Base-by-base conservation (phyloP, 1,284 basidiomycete genomes). In the Leccinum fallax region DNA sequence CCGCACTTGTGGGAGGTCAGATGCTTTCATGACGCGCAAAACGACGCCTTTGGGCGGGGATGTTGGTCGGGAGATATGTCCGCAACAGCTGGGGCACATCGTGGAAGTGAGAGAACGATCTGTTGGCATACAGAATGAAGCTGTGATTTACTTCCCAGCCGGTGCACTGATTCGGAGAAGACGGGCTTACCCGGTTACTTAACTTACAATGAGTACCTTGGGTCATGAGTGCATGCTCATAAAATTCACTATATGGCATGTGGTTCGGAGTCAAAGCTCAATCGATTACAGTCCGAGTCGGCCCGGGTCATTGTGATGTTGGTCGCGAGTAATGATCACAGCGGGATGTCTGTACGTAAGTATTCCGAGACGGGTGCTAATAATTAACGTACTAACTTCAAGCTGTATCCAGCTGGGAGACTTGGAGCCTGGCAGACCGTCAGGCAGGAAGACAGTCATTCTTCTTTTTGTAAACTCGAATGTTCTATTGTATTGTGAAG, bases 1-100 rank as follows among this genome's bases (percentile, higher is more conserved):
- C 53, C 75, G 77, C 28, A 84, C 71, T 28, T 73, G 71, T 11
- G 75, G 71, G 51, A 85, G 67, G 60, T 85, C 82, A 5, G 74
- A 68, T 30, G 75, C 63, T 34, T 69, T 74, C 66, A 78, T 69
- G 16, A 66, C 55, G 15, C 77, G 78, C 30, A 80, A 55, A n/a
- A 24, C 43, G 30, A 76, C 21, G 8, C 56, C 63, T 8, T 69
- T 62, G 5, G 67, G 61, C 5, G 48, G 53, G 38, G 58, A 19
- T 9, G 43, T 51, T 30, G 63, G 53, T 10, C 6, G 55, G 3
- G 19, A 26, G 40, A 24, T 28, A 24, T 48, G 38, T 34, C 51
- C 48, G 32, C 56, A 52, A 24, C 13, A 24, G 53, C 34, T 54
- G 15, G 49, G 8, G 9, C 38, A 55, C 69, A 74, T 74, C 13